Conservation (phyloP, 2,329 filamentous ascomycete genomes). For the Calcarisporium arbuscula region DNA sequence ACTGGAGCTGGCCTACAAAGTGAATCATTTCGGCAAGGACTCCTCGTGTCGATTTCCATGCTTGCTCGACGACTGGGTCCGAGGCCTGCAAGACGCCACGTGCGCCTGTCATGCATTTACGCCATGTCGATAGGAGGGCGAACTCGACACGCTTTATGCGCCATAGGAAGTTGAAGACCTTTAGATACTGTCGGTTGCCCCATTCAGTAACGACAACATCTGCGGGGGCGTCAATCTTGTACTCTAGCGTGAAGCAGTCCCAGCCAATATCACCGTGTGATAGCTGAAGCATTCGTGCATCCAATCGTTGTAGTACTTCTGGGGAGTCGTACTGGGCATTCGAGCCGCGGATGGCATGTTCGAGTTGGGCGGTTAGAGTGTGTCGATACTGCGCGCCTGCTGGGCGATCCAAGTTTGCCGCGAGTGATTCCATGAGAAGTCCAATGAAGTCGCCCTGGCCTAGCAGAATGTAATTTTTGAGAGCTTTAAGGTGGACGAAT, state of each 20-base stretch:
- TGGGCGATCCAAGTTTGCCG: conserved; percentile 85
- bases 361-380: conserved; percentile 92
- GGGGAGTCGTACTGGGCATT: conserved; percentile 94
- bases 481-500: conserved; percentile 82
- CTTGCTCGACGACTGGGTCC: conserved; percentile 59
- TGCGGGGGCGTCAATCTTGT: conserved; percentile 93
- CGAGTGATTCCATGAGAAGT: conserved; percentile 91
- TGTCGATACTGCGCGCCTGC: conserved; percentile 97
- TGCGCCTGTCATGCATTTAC: conserved; percentile 90
- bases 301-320: conserved; percentile 83
- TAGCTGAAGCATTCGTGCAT: conserved; percentile 96
- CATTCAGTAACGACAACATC: conserved; percentile 97
- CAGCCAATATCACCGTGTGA: conserved; percentile 96
- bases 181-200: conserved; percentile 92
- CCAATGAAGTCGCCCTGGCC: conserved; percentile 97
- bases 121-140: conserved; percentile 83
- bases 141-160: conserved; percentile 97
- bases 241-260: conserved; percentile 98
- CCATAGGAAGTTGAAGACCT: conserved; percentile 99
- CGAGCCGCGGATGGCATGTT: conserved; percentile 93
- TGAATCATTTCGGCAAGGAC: conserved; percentile 97
- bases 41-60: conserved; percentile 88
- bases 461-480: conserved; percentile 91
- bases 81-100: conserved; percentile 80
- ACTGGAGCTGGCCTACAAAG: conserved; percentile 93